phyloP scores from a whole-genome alignment of 2,329 filamentous ascomycete genomes.

The Ophiognomonia clavigignenti-juglandacearum region DNA sequence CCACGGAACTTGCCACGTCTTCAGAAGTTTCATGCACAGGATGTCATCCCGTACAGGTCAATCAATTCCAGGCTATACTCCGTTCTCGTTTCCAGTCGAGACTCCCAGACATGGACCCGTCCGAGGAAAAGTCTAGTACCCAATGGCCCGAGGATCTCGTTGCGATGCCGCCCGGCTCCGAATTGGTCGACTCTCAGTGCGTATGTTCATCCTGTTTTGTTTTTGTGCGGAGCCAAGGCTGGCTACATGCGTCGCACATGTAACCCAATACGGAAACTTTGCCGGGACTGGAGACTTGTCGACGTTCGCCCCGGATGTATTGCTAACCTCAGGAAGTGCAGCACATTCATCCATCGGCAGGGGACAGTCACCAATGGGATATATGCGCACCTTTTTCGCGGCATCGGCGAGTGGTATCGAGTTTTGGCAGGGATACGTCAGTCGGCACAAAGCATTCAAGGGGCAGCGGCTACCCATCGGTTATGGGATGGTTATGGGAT shows the following conservation, averaged over 20 bases:
- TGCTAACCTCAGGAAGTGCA: slow-evolving; percentile 9
- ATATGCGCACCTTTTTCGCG: no score
- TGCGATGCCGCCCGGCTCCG: not conserved
- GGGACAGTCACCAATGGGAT: no score
- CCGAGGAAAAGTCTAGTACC: not conserved
- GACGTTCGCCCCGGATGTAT: no score
- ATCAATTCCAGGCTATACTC: not conserved
- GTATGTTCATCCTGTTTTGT: slow-evolving; percentile 13
- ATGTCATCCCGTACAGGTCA: no score
- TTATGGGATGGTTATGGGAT: no score
- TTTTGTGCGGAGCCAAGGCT: not conserved
- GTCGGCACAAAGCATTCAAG: no score
- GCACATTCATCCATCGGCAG: no score
- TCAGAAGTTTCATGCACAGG: not conserved
- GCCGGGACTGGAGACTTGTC: no score
- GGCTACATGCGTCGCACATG: not conserved
- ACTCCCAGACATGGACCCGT: not conserved
- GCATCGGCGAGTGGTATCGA: no score
- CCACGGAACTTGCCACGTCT: no score
- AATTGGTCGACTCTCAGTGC: slow-evolving; percentile 8
- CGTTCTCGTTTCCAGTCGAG: not conserved
- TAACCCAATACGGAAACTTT: not conserved
- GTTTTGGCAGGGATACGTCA: no score
- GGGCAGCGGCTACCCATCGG: no score
- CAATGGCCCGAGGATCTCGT: not conserved